Percentiles rank a stretch among this genome's conserved stretches.
Evolutionary conservation across 768 basidiomycete genomes (phyloP).

Genomic region (Pleurotus eryngii): DNA sequence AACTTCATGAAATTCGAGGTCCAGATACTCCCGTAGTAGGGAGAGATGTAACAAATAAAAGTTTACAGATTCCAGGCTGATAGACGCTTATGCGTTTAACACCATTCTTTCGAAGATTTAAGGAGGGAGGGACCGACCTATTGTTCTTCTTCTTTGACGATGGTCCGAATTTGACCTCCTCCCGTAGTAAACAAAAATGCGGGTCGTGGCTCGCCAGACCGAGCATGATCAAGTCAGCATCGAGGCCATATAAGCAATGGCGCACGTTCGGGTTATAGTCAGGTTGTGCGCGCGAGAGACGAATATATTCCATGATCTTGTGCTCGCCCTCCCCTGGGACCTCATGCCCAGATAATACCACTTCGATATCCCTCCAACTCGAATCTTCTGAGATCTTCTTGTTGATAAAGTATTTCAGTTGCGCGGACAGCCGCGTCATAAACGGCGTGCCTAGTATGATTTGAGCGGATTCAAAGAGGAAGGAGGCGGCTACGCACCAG

Average conservation of each 20-base stretch:
- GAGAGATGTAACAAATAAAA: conserved; percentile 96
- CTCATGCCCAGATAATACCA: conserved; percentile 95
- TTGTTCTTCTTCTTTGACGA: conserved; percentile 67
- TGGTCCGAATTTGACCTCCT: conserved; percentile 98
- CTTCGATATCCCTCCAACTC: conserved; percentile 88
- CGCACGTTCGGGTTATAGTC: conserved; percentile 96
- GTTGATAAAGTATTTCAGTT: conserved; percentile 93
- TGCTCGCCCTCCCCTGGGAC: conserved; percentile 99
- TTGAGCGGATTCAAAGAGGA: not conserved
- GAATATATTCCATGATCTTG: conserved; percentile 99
- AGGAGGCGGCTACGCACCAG: conserved; percentile 54
- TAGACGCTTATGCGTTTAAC: conserved; percentile 8
- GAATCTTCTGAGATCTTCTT: conserved; percentile 98
- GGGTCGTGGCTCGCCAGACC: conserved; percentile 96
- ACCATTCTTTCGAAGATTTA: conserved; percentile 14
- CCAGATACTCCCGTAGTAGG: conserved; percentile 93
- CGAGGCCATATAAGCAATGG: conserved; percentile 97
- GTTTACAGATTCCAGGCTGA: conserved; percentile 70
- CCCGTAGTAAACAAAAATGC: conserved; percentile 94
- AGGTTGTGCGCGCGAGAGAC: conserved; percentile 89
- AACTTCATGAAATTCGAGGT: conserved; percentile 87
- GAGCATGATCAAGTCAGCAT: conserved; percentile 98
- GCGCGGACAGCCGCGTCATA: conserved; percentile 89
- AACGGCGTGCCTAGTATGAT: conserved; percentile 75
- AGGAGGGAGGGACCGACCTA: conserved; percentile 25